phyloP scores from a whole-genome alignment of 768 basidiomycete species.

The Roridomyces roridus region DNA sequence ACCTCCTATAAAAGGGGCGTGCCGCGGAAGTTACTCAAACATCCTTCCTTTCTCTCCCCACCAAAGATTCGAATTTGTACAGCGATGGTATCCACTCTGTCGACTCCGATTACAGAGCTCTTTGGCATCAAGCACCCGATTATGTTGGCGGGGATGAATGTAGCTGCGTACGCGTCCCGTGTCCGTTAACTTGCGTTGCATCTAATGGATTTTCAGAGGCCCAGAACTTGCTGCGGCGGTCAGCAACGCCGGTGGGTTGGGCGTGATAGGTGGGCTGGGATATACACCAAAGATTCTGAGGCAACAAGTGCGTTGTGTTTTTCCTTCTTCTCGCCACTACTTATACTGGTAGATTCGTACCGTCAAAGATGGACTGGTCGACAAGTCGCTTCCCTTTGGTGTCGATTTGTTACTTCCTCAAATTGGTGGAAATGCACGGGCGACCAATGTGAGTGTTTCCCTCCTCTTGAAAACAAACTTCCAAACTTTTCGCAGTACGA shows the following conservation, averaged over 20 bases:
- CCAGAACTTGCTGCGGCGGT: conserved; percentile 92
- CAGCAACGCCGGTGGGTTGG: conserved; percentile 92
- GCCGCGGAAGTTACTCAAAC: background rate
- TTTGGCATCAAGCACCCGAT: conserved; percentile 91
- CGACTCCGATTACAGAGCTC: conserved; percentile 87
- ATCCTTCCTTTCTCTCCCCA: conserved; percentile 8
- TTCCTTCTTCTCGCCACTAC: conserved; percentile 4
- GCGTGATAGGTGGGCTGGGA: conserved; percentile 91
- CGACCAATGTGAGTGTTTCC: conserved; percentile 76
- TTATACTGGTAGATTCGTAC: conserved; percentile 61
- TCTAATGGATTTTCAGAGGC: conserved; percentile 28
- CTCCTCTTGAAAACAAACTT: background rate
- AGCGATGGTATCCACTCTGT: conserved; percentile 73
- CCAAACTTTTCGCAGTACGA: conserved; percentile 60
- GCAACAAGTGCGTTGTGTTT: conserved; percentile 61
- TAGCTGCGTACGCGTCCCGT: conserved; percentile 44
- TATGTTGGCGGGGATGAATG: conserved; percentile 72
- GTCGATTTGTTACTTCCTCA: conserved; percentile 91
- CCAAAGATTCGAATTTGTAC: too few species aligned
- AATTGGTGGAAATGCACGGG: conserved; percentile 89
- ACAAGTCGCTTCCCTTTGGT: conserved; percentile 86
- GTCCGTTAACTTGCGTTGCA: conserved; percentile 14
- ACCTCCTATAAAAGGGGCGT: background rate
- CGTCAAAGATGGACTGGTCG: conserved; percentile 74
- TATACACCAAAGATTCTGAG: conserved; percentile 87